Conservation (phyloP, 139 green algal genomes). For the Chlamydomonas sphaeroides region DNA sequence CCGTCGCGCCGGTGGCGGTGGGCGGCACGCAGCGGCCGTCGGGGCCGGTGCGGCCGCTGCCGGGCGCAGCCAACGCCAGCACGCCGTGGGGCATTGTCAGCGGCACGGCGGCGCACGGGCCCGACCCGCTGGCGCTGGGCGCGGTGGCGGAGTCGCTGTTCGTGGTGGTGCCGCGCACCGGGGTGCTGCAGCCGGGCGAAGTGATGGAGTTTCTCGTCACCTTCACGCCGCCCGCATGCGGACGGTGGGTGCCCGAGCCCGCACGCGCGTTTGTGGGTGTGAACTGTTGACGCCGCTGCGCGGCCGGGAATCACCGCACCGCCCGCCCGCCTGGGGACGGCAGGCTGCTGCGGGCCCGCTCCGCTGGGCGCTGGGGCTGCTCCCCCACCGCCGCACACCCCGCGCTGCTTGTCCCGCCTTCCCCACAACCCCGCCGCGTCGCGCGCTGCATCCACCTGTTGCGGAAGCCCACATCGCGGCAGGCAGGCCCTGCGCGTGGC, state of each 20-base stretch:
- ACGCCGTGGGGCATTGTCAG: conserved; percentile 24
- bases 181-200: conserved; percentile 55
- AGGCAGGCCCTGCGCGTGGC: no score
- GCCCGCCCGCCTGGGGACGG: no score
- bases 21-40: background rate
- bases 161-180: conserved; percentile 27
- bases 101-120: conserved; percentile 27
- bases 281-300: no score
- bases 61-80: background rate
- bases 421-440: no score
- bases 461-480: no score
- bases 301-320: no score
- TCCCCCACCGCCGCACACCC: no score
- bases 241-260: background rate
- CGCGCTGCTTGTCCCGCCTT: no score
- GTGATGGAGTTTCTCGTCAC: conserved; percentile 53
- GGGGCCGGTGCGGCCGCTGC: conserved; percentile 2
- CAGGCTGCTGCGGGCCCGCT: no score
- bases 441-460: no score
- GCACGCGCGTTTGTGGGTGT: no score
- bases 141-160: conserved; percentile 31
- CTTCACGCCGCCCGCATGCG: conserved; percentile 46
- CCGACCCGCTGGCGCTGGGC: conserved; percentile 51
- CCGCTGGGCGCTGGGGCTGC: no score
- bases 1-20: background rate